Base-by-base conservation (phyloP, 2,329 filamentous ascomycete species). In the Reticulascus tulasneorum region DNA sequence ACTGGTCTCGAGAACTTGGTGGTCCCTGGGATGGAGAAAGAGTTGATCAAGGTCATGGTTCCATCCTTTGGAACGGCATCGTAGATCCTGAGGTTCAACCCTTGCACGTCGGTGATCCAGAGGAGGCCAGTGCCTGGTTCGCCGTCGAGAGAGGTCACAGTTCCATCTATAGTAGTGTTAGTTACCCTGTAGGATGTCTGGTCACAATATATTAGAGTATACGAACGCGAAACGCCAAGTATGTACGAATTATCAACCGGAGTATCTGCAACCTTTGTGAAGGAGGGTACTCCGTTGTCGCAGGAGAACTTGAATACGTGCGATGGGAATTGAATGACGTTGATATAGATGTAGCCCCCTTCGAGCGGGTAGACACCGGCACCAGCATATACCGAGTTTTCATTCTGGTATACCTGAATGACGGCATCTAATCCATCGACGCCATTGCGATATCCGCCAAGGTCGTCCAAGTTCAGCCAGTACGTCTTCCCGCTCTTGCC, bases 221-320 rank as follows among this genome's bases (percentile, higher is more conserved):
- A n/a, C n/a, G n/a, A n/a, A n/a, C n/a, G n/a, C 17, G 73, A 69
- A 21, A 75, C 71, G 19, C 76, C 75, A 0, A 79, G 64, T 30
- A 70, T 62, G 38, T 68, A 69, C 1, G 73, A 71, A 32, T 75
- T 77, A 26, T 52, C 61, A 16, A 68, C 63, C 0, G 66, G 62
- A 4, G 64, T 71, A 35, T 71, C 64, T 5, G 69, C 69, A 1
- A 76, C 67, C 47, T 73, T 71, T 16, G 71, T 67, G 33, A 80
- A 78, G 3, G 64, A 63, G 1, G 75, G 69, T 9, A 69, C 62
- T 4, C 73, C 74, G 16, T 57, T 48, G 33, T 59, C 55, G 49
- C 72, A 77, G 3, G 68, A 66, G 49, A 79, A 79, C 45, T 77
- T 73, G 62, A 77, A 79, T 13, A 76, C 71, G 32, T 73, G 65